Percentiles rank a stretch among this genome's conserved stretches.
phyloP scores from a whole-genome alignment of 805 yeast species.

The Candida chauliodis region DNA sequence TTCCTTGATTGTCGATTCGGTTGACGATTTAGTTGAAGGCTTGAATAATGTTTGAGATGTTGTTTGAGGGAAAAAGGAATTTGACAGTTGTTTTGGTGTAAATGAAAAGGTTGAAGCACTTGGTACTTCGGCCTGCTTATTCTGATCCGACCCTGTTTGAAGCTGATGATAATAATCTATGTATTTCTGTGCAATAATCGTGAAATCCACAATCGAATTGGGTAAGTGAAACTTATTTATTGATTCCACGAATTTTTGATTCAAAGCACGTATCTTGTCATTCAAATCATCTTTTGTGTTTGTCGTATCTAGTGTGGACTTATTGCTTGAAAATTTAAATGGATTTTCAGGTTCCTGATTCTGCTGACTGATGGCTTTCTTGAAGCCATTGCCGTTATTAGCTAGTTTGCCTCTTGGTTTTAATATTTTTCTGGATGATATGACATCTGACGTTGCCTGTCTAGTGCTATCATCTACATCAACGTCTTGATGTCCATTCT shows the following conservation, averaged over 20 bases:
- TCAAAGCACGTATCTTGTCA: conserved; percentile 60
- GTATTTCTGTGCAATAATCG: conserved; percentile 57
- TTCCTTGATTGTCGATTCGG: background rate
- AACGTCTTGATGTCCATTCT: conserved; percentile 4
- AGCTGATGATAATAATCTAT: conserved; percentile 42
- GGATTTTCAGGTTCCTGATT: background rate
- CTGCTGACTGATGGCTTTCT: background rate
- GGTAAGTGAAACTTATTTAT: conserved; percentile 38
- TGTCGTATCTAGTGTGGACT: too few species aligned
- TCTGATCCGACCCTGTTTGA: conserved; percentile 1
- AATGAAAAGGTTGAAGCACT: conserved; percentile 5
- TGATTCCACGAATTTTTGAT: conserved; percentile 52
- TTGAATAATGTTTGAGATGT: background rate
- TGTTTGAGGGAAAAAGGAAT: background rate
- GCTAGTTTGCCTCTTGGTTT: conserved; percentile 42
- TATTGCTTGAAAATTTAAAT: too few species aligned
- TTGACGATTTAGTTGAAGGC: background rate
- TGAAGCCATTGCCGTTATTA: conserved; percentile 6
- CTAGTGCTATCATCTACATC: conserved; percentile 23
- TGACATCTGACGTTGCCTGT: conserved; percentile 43
- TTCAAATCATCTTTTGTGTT: conserved; percentile 22
- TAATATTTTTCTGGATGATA: conserved; percentile 70
- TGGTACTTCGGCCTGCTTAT: background rate
- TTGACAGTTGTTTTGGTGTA: background rate
- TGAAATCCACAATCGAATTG: conserved; percentile 54